Base-by-base conservation (phyloP, 2,329 filamentous ascomycete genomes). In the Aspergillus udagawae region DNA sequence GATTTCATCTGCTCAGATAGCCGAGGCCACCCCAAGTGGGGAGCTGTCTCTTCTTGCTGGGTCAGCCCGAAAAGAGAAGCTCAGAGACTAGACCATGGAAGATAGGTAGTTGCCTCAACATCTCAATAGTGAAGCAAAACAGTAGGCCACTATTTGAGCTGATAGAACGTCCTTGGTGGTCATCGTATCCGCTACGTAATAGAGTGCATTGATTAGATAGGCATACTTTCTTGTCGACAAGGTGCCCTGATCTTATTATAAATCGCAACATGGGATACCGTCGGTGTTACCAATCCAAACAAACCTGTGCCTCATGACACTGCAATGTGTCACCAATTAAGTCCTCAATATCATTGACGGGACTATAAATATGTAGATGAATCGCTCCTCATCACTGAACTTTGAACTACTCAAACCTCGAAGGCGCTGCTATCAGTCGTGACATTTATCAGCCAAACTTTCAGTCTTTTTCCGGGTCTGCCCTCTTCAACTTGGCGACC, bases 1-100 rank as follows among this genome's bases (percentile, higher is more conserved):
- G 62, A 64, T 58, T 47, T 47, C 3, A 27, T 17, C 44, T 27
- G 21, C 3, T 27, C 9, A 23, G 10, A 9, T 47, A 47, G 8
- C 44, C 44, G 44, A 47, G 44, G 42, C 20, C n/a, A 10, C 42
- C 42, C 20, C 42, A 45, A 10, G 20, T 45, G 42, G n/a, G 41
- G 41, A 45, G 20, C 14, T 38, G 32, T 38, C 32, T 7, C 32
- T 38, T 7, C 32, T 29, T 35, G 14, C 4, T 35, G 2, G 32
- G 14, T 14, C 28, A 29, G 12, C 9, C 28, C 32, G 14, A 35
- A 6, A 38, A 38, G 32, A 7, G 32, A 45, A 9, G 2, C n/a
- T 23, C n/a, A n/a, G 38, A 42, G 14, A 42, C 44, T 14, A 27
- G n/a, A 17, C n/a, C 8, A 44, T 21, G 20, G 9, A 44, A 3